Evolutionary conservation across 805 yeast genomes (phyloP).

Genomic region (Candida verbasci): DNA sequence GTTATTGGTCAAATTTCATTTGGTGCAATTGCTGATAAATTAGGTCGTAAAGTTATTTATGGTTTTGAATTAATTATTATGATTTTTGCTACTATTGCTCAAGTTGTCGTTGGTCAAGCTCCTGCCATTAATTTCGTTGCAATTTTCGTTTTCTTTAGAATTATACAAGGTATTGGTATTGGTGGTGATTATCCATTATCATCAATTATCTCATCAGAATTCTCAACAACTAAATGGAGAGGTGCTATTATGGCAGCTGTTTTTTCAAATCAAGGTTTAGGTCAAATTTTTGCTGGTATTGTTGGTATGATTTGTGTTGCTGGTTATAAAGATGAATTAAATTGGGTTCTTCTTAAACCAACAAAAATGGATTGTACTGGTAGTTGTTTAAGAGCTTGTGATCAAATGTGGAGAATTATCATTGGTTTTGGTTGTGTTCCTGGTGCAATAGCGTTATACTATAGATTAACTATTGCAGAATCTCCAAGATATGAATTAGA

Average conservation of each 20-base stretch:
- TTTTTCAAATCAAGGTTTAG: slow-evolving; percentile 96
- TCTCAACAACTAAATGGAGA: slow-evolving; percentile 93
- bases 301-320: slow-evolving; percentile 74
- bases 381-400: slow-evolving; percentile 71
- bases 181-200: slow-evolving; percentile 97
- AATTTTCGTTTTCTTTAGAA: slow-evolving; percentile 71
- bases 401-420: slow-evolving; percentile 91
- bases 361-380: slow-evolving; percentile 61
- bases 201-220: slow-evolving; percentile 89
- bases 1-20: slow-evolving; percentile 86
- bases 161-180: slow-evolving; percentile 91
- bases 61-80: slow-evolving; percentile 84
- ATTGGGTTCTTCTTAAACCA: slow-evolving; percentile 21
- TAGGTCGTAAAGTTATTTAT: slow-evolving; percentile 85
- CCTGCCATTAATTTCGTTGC: slow-evolving; percentile 73
- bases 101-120: slow-evolving; percentile 68
- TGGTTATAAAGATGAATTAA: slow-evolving; percentile 64
- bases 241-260: slow-evolving; percentile 97
- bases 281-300: slow-evolving; percentile 85
- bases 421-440: slow-evolving; percentile 91
- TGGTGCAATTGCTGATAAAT: slow-evolving; percentile 74
- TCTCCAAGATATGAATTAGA: slow-evolving; percentile 89
- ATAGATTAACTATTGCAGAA: slow-evolving; percentile 91
- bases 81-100: slow-evolving; percentile 74
- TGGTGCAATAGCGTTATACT: slow-evolving; percentile 78